These are phyloP conservation scores for Xylaria venustula DNA, from an alignment of 495 filamentous ascomycete species.

Conservation along the genomic window DNA sequence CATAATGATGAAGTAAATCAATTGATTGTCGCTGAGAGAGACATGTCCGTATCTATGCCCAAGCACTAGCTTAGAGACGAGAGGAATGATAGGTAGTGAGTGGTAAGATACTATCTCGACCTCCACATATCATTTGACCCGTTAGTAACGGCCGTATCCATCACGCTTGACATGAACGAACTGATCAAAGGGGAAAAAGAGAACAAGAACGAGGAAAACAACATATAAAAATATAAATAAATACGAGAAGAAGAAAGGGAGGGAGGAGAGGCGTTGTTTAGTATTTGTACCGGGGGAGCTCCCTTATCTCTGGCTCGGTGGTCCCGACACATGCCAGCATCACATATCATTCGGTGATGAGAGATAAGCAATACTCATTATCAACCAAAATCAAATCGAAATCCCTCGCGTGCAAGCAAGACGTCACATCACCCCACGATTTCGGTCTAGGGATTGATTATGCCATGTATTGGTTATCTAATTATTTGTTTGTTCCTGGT, in stretches of 20 bases:
- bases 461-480: background rate
- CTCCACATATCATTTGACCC: background rate
- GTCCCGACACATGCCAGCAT: slow-evolving; percentile 3
- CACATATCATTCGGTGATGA: slow-evolving; percentile 11
- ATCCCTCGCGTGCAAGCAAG: slow-evolving; percentile 10
- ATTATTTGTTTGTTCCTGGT: background rate
- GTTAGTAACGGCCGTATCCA: background rate
- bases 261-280: background rate
- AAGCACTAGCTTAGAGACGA: background rate
- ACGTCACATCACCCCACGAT: slow-evolving; percentile 15
- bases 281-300: slow-evolving; percentile 13
- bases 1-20: background rate
- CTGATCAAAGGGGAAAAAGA: background rate
- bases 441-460: slow-evolving; percentile 7
- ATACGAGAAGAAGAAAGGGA: background rate
- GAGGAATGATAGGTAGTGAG: background rate
- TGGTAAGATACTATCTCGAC: background rate
- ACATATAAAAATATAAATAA: background rate
- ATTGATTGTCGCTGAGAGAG: too few relatives aligned
- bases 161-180: too few relatives aligned
- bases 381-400: slow-evolving; percentile 20
- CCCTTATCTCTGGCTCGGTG: slow-evolving; percentile 16
- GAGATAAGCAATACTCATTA: slow-evolving; percentile 19
- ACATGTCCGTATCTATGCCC: too few relatives aligned
- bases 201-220: background rate